Percentiles rank a stretch among this genome's conserved stretches.
These are phyloP conservation scores for Daldinia concentrica DNA, from an alignment of 495 filamentous ascomycete species.

Conservation along the genomic window DNA sequence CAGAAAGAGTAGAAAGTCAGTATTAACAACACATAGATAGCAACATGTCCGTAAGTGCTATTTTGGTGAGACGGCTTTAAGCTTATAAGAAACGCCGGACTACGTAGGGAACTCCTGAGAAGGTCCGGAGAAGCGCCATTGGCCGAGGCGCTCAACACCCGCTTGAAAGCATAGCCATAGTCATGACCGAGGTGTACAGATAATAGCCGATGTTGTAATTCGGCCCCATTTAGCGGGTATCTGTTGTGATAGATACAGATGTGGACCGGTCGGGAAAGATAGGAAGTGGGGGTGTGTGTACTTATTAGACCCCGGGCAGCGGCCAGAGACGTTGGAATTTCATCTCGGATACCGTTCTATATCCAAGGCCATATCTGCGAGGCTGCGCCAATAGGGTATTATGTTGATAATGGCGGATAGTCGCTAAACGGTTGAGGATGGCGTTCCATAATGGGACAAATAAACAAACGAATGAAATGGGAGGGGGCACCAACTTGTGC, in stretches of 20 bases:
- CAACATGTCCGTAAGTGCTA: conserved; percentile 28
- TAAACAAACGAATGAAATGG: conserved; percentile 24
- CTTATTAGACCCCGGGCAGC: conserved; percentile 10
- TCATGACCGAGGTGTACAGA: conserved; percentile 37
- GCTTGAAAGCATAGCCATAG: conserved; percentile 18
- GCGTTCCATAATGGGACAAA: conserved; percentile 7
- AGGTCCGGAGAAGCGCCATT: conserved; percentile 40
- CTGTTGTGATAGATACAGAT: conserved; percentile 28
- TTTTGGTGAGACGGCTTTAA: conserved; percentile 24
- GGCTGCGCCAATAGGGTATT: background rate
- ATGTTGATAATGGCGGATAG: conserved; percentile 8
- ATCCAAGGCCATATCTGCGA: background rate
- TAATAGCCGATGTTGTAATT: conserved; percentile 30
- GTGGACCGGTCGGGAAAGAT: conserved; percentile 42
- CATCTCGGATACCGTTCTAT: conserved; percentile 24
- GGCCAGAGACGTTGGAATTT: conserved; percentile 8
- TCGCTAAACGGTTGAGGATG: conserved; percentile 26
- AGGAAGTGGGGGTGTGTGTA: conserved; percentile 24
- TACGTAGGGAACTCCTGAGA: conserved; percentile 37
- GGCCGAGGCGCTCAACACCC: conserved; percentile 32
- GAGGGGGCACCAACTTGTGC: conserved; percentile 35
- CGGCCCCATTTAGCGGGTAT: conserved; percentile 36
- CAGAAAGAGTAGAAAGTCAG: conserved; percentile 19
- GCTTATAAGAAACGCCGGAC: conserved; percentile 39
- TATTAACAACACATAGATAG: conserved; percentile 35